Percentiles rank a stretch among this genome's conserved stretches.
phyloP scores from a whole-genome alignment of 2,329 filamentous ascomycete genomes.

The Claviceps purpurea region DNA sequence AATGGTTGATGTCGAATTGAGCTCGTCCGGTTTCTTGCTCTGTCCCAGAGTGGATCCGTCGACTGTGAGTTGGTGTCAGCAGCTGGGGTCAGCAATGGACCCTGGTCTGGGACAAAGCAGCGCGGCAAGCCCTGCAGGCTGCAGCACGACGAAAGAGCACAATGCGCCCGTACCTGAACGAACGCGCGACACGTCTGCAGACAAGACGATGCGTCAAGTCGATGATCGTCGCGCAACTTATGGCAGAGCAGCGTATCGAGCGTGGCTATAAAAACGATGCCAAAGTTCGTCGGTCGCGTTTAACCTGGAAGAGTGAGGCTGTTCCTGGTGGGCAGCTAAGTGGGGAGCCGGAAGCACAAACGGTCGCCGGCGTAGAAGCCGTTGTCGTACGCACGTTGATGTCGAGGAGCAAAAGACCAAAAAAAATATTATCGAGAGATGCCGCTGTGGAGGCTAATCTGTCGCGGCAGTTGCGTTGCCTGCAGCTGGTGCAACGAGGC shows the following conservation, averaged over 20 bases:
- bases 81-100: slow-evolving; percentile 5
- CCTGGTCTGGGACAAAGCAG: slow-evolving; percentile 2
- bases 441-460: background rate
- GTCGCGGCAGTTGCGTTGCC: background rate
- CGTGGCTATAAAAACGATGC: background rate
- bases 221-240: background rate
- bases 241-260: background rate
- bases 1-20: background rate
- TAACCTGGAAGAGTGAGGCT: too few relatives aligned
- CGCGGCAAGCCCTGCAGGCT: slow-evolving; percentile 3
- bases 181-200: slow-evolving; percentile 1
- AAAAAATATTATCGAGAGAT: background rate
- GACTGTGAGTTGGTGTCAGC: slow-evolving; percentile 4
- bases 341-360: background rate
- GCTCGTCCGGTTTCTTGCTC: slow-evolving; percentile 1
- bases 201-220: background rate
- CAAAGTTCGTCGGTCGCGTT: background rate
- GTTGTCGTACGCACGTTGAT: background rate
- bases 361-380: background rate
- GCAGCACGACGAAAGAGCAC: slow-evolving; percentile 1
- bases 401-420: background rate
- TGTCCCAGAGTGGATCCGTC: background rate
- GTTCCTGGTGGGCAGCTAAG: background rate
- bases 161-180: slow-evolving; percentile 3
- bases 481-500: background rate